These are phyloP conservation scores for Septoria petroselini DNA, from an alignment of 2,329 filamentous ascomycete species.

Conservation along the genomic window DNA sequence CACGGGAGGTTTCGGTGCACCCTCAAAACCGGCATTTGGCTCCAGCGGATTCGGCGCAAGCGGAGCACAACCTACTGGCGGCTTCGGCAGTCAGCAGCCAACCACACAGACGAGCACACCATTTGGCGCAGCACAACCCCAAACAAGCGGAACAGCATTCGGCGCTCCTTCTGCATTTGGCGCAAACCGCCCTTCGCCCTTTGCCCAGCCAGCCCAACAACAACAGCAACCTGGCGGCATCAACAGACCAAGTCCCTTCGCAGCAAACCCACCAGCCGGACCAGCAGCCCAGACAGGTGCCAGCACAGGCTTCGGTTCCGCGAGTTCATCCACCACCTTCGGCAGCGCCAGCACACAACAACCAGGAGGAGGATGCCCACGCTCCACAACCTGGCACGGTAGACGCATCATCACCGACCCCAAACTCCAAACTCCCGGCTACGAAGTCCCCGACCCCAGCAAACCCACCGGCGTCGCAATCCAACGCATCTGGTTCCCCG, in stretches of 20 bases:
- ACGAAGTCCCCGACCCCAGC: slow-evolving; percentile 5
- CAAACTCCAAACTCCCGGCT: slow-evolving; percentile 7
- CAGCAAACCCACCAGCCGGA: slow-evolving; percentile 5
- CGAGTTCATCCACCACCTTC: neutral
- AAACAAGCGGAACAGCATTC: slow-evolving; percentile 15
- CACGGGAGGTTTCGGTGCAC: slow-evolving; percentile 13
- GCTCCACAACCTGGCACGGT: slow-evolving; percentile 8
- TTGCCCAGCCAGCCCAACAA: slow-evolving; percentile 41
- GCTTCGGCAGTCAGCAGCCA: slow-evolving; percentile 10
- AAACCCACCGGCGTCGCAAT: slow-evolving; percentile 1
- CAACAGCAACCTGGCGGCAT: neutral
- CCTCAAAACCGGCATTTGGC: slow-evolving; percentile 21
- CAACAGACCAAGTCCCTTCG: slow-evolving; percentile 23
- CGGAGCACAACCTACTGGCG: neutral
- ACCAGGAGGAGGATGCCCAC: neutral
- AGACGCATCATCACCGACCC: slow-evolving; percentile 8
- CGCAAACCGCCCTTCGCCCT: slow-evolving; percentile 36
- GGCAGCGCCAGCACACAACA: neutral
- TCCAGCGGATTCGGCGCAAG: slow-evolving; percentile 20
- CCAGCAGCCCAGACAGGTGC: neutral
- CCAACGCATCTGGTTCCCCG: slow-evolving; percentile 17
- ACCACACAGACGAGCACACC: slow-evolving; percentile 1
- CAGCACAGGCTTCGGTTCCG: too few relatives aligned
- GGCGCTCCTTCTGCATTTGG: slow-evolving; percentile 28
- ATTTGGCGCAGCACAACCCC: slow-evolving; percentile 5